Percentiles rank a stretch among this genome's conserved stretches.
These are phyloP conservation scores for Zygosaccharomyces bisporus DNA, from an alignment of 805 yeast genomes.

Conservation along the genomic window DNA sequence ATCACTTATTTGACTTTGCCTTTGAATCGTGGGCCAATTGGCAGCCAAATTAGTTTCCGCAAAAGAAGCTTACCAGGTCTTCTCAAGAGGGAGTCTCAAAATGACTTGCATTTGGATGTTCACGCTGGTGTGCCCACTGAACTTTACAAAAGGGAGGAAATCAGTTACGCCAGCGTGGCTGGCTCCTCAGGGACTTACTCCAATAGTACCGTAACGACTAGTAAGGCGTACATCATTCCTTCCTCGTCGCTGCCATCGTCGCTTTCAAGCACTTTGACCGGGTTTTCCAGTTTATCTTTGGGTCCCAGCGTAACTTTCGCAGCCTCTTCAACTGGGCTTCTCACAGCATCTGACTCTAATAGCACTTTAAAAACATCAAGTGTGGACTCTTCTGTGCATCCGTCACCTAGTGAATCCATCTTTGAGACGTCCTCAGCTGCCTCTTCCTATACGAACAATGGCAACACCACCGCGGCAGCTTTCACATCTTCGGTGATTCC, in stretches of 20 bases:
- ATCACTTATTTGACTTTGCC: conserved; percentile 23
- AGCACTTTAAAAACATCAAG: background rate
- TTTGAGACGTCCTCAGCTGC: background rate
- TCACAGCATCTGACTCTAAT: too few species aligned
- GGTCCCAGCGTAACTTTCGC: conserved; percentile 2
- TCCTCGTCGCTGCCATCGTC: background rate
- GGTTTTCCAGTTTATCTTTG: conserved; percentile 1
- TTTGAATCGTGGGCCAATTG: conserved; percentile 14
- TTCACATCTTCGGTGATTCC: background rate
- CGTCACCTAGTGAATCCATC: background rate
- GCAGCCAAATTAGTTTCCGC: conserved; percentile 16
- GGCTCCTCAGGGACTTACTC: background rate
- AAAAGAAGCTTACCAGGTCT: background rate
- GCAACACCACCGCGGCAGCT: background rate
- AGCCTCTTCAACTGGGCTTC: too few species aligned
- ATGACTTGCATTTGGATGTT: conserved; percentile 13
- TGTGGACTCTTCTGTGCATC: background rate
- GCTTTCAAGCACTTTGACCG: background rate
- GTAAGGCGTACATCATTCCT: background rate
- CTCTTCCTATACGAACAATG: background rate
- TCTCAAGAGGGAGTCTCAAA: conserved; percentile 14
- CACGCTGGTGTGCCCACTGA: conserved; percentile 3
- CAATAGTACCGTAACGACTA: background rate
- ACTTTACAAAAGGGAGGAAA: conserved; percentile 3
- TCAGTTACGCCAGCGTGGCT: background rate